Evolutionary conservation across 192 early-diverging fungal genomes (phyloP).

Genomic region (Lobosporangium transversale): DNA sequence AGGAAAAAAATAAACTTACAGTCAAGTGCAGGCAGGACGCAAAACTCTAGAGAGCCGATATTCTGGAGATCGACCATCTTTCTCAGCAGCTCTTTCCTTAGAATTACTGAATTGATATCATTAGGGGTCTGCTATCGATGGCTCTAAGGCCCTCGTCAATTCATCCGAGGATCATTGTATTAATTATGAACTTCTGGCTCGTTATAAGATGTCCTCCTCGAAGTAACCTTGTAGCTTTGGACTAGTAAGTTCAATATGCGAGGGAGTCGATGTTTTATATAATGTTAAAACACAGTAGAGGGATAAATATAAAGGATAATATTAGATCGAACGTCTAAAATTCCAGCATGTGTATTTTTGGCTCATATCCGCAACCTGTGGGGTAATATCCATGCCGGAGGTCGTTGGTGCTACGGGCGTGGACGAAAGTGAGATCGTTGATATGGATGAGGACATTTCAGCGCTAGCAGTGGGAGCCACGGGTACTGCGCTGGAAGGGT

Average conservation of each 20-base stretch:
- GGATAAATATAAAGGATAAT: not conserved
- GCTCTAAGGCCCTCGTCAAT: too few species aligned
- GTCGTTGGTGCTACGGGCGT: not conserved
- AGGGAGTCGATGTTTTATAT: conserved; percentile 1
- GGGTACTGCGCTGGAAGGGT: not conserved
- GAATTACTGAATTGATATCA: too few species aligned
- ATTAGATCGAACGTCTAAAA: not conserved
- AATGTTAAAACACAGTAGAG: not conserved
- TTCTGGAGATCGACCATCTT: not conserved
- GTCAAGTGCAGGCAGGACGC: not conserved
- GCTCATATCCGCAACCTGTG: not conserved
- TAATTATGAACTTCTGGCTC: too few species aligned
- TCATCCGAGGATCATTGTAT: too few species aligned
- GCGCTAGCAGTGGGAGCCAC: not conserved
- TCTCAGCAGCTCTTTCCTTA: too few species aligned
- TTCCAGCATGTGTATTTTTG: conserved; percentile 2
- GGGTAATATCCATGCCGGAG: conserved; percentile 3
- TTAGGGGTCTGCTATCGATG: too few species aligned
- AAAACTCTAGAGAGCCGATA: not conserved
- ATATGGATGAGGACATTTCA: too few species aligned
- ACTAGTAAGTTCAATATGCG: not conserved
- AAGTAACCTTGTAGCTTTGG: not conserved
- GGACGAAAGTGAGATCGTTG: too few species aligned
- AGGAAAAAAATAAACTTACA: too few species aligned
- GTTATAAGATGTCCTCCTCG: not conserved